Conservation (phyloP, 441 rosid genomes). For the Syzygium malaccense region DNA sequence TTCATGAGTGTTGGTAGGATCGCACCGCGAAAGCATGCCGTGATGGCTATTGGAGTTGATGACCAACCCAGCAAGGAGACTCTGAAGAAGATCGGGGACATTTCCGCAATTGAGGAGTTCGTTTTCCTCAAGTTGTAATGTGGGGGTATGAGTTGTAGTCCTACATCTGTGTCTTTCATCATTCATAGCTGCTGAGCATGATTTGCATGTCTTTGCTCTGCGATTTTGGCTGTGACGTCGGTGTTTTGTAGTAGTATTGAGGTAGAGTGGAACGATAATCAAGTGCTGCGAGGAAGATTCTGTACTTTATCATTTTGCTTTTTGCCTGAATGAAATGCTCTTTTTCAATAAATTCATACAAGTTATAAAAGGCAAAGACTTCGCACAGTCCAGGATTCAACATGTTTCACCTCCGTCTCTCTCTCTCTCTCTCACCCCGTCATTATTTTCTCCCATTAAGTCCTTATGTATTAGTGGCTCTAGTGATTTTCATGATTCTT, state of each 20-base stretch:
- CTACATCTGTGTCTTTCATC: not conserved
- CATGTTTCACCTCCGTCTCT: not conserved
- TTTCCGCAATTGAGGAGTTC: slow-evolving; percentile 5
- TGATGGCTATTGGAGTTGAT: slow-evolving; percentile 17
- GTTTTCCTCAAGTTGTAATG: slow-evolving; percentile 13
- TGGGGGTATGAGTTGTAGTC: not conserved
- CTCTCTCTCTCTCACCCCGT: not conserved
- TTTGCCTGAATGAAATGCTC: not conserved
- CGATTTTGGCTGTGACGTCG: not conserved
- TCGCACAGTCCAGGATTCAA: not conserved
- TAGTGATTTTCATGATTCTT: not conserved
- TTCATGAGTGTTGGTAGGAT: slow-evolving; percentile 16
- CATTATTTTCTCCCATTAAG: not conserved
- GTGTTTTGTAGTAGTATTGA: not conserved
- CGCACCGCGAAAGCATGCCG: slow-evolving; percentile 11
- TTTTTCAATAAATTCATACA: not conserved
- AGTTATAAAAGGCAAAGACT: not conserved
- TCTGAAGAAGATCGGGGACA: slow-evolving; percentile 12
- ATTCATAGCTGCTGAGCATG: not conserved
- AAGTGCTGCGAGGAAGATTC: not conserved
- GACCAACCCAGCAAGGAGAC: slow-evolving; percentile 12
- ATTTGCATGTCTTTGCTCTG: not conserved
- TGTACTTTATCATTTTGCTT: not conserved
- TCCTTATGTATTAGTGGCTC: not conserved
- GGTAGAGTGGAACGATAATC: not conserved